Base-by-base conservation (phyloP, 257 asterid species). In the Salvia rosmarinus region DNA sequence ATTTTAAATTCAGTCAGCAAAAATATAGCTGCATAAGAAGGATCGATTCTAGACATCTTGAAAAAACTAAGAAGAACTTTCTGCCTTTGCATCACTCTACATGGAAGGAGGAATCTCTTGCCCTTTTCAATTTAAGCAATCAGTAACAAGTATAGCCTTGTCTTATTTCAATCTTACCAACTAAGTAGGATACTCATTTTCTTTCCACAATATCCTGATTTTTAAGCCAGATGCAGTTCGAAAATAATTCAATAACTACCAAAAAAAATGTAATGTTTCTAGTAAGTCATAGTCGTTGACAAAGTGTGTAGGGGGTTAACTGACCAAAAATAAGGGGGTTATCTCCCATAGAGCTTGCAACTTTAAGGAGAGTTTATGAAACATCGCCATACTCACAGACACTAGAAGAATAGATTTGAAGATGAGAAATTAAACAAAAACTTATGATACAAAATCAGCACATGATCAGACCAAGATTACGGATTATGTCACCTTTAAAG, bases 221-320 rank as follows among this genome's bases (percentile, higher is more conserved):
- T 47, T 55, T 47, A 25, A 68, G 44, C 59, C 46, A 72, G 16
- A 59, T 52, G 55, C 10, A 46, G 56, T 63, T 34, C 2, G 25
- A 55, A 34, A 54, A 63, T 20, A 70, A 44, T 47, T n/a, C 43
- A 37, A 71, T 55, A 64, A 64, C 70, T 49, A 71, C 52, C 49
- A 37, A 34, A 50, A 34, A 50, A 44, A 62, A 63, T 25, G 44
- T 44, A 61, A 16, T 35, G 60, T 21, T 37, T 62, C 32, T 52
- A 70, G 55, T 37, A 37, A 37, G 57, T 39, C n/a, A 47, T 23
- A 30, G 19, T 52, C 12, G 6, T 44, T 58, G 9, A 42, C 61
- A 69, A 54, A 75, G 30, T 20, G 16, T n/a, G 13, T 32, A 9
- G 2, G 7, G 11, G 8, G 44, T 39, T 39, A 7, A 52, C 59